phyloP scores from a whole-genome alignment of 2,329 filamentous ascomycete genomes.

The Trichoderma guizhouense region DNA sequence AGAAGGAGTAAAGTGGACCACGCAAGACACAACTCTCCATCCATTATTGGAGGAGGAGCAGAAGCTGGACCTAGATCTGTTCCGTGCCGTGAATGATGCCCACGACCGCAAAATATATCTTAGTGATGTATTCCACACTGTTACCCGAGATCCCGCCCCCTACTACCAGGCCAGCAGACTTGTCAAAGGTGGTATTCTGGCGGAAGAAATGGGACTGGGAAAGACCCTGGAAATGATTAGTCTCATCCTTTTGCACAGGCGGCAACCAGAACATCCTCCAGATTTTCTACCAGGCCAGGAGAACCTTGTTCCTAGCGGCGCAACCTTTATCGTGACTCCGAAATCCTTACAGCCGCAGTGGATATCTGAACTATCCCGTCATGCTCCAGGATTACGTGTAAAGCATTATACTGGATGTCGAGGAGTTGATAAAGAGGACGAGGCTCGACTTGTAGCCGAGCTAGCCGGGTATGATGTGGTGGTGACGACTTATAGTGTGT shows the following conservation, averaged over 20 bases:
- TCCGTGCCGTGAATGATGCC: constrained; percentile 34
- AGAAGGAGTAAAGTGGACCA: constrained; percentile 57
- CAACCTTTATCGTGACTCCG: constrained; percentile 62
- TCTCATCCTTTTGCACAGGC: constrained; percentile 61
- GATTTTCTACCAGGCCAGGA: constrained; percentile 35
- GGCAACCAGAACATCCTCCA: constrained; percentile 3
- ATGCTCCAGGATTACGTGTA: constrained; percentile 56
- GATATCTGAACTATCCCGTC: constrained; percentile 56
- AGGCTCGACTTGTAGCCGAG: constrained; percentile 40
- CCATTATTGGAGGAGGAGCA: constrained; percentile 17
- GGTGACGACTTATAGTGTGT: constrained; percentile 63
- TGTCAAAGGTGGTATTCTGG: constrained; percentile 62
- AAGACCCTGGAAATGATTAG: constrained; percentile 76
- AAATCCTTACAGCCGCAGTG: constrained; percentile 57
- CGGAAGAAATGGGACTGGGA: constrained; percentile 80
- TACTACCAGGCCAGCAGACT: constrained; percentile 43
- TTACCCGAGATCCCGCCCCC: constrained; percentile 46
- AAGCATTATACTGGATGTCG: constrained; percentile 55
- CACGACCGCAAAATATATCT: constrained; percentile 45
- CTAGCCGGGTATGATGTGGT: constrained; percentile 56
- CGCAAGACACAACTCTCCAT: constrained; percentile 21
- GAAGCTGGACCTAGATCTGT: constrained; percentile 24
- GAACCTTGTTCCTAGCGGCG: constrained; percentile 47
- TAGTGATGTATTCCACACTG: constrained; percentile 61
- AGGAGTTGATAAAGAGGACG: constrained; percentile 33